These are phyloP conservation scores for Eutrema japonicum DNA, from an alignment of 345 rosid genomes.

Conservation along the genomic window DNA sequence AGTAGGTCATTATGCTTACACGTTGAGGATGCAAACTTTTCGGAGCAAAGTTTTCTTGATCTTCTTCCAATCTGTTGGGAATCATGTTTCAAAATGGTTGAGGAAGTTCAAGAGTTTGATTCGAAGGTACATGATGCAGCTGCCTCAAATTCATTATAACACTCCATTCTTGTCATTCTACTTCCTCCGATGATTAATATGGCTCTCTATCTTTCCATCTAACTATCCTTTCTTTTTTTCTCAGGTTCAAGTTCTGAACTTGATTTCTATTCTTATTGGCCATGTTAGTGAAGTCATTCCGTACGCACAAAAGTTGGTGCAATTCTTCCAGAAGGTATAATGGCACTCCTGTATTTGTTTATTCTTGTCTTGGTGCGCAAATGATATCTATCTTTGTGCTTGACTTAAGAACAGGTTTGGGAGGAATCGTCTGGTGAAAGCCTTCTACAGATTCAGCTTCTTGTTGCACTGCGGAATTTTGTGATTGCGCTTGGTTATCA, in stretches of 20 bases:
- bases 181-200: conserved; percentile 13
- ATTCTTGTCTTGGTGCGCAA: conserved; percentile 21
- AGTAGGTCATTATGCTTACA: conserved; percentile 91
- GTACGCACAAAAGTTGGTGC: conserved; percentile 73
- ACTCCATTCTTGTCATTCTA: conserved; percentile 29
- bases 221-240: conserved; percentile 17
- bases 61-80: conserved; percentile 92
- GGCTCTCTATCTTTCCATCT: conserved; percentile 30
- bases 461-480: conserved; percentile 88
- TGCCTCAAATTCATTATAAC: conserved; percentile 24
- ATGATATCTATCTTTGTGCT: conserved; percentile 21
- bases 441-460: conserved; percentile 97
- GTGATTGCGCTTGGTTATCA: conserved; percentile 89
- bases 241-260: conserved; percentile 96
- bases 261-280: conserved; percentile 84
- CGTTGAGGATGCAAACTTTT: conserved; percentile 94
- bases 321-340: conserved; percentile 82
- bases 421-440: conserved; percentile 96
- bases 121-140: conserved; percentile 67
- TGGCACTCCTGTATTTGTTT: conserved; percentile 16
- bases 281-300: conserved; percentile 78
- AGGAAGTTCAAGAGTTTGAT: conserved; percentile 97
- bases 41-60: conserved; percentile 72
- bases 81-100: conserved; percentile 85
- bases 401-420: conserved; percentile 69